phyloP scores from a whole-genome alignment of 805 yeast species.

The Ogataea parapolymorpha region DNA sequence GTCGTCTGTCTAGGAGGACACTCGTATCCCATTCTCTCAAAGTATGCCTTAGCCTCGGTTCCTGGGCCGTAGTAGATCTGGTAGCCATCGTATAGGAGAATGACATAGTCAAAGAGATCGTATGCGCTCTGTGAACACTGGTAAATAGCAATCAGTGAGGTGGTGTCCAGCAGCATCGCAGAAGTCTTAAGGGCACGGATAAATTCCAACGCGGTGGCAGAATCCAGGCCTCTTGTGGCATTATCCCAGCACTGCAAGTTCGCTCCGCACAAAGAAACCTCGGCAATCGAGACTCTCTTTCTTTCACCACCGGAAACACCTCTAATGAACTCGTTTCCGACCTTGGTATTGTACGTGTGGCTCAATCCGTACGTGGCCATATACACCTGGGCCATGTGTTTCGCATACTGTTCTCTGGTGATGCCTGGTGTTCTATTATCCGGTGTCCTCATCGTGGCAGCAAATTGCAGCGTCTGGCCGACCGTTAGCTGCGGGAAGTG shows the following conservation, averaged over 20 bases:
- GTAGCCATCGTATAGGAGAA: constrained; percentile 41
- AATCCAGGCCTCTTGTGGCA: constrained; percentile 68
- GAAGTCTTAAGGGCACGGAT: constrained; percentile 54
- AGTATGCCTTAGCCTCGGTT: constrained; percentile 36
- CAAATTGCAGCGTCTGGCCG: constrained; percentile 60
- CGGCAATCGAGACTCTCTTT: constrained; percentile 63
- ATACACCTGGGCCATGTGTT: constrained; percentile 44
- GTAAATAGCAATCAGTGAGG: constrained; percentile 51
- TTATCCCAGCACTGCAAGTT: constrained; percentile 61
- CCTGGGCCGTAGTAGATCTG: constrained; percentile 41
- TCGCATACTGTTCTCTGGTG: constrained; percentile 51
- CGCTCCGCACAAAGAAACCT: constrained; percentile 39
- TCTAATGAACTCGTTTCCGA: constrained; percentile 60
- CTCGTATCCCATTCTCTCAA: constrained; percentile 43
- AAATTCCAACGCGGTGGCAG: constrained; percentile 68
- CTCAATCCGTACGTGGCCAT: constrained; percentile 32
- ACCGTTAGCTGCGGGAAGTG: constrained; percentile 71
- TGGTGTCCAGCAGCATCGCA: constrained; percentile 46
- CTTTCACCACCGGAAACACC: constrained; percentile 71
- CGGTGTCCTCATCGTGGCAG: constrained; percentile 61
- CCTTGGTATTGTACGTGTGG: constrained; percentile 55
- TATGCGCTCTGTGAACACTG: constrained; percentile 45
- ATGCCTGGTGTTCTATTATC: constrained; percentile 57
- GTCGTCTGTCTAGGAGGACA: constrained; percentile 47
- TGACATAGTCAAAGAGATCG: constrained; percentile 42